phyloP scores from a whole-genome alignment of 768 basidiomycete genomes.

The Rhizopogon roseolus region DNA sequence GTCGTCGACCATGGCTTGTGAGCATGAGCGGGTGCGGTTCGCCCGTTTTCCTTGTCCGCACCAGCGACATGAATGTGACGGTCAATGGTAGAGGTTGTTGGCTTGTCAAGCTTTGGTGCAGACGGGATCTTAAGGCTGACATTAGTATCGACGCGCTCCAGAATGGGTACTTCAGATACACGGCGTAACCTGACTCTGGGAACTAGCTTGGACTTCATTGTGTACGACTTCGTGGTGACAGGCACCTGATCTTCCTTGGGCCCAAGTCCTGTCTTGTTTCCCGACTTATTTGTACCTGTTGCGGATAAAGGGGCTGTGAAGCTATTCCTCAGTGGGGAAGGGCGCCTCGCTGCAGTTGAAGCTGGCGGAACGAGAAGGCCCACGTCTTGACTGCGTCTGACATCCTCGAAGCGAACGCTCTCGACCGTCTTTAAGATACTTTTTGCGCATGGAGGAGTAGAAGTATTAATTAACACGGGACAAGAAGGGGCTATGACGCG shows the following conservation, averaged over 20 bases:
- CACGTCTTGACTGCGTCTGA: slow-evolving; percentile 2
- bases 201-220: slow-evolving; percentile 12
- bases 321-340: slow-evolving; percentile 5
- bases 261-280: background rate
- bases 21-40: slow-evolving; percentile 1
- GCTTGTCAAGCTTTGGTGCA: slow-evolving; percentile 1
- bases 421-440: slow-evolving; percentile 37
- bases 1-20: slow-evolving; percentile 10
- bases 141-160: background rate
- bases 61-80: slow-evolving; percentile 12
- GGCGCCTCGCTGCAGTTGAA: background rate
- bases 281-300: background rate
- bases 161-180: slow-evolving; percentile 1
- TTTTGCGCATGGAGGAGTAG: slow-evolving; percentile 24
- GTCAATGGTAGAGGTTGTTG: slow-evolving; percentile 3
- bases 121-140: background rate
- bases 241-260: background rate
- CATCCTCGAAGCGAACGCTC: slow-evolving; percentile 33
- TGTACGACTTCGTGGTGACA: slow-evolving; percentile 1
- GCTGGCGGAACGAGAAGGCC: background rate
- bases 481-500: slow-evolving; percentile 15
- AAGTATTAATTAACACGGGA: slow-evolving; percentile 18
- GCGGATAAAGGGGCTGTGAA: background rate
- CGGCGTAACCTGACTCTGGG: slow-evolving; percentile 11
- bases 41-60: slow-evolving; percentile 12